Base-by-base conservation (phyloP, 345 rosid species). In the Arabis hirsuta region DNA sequence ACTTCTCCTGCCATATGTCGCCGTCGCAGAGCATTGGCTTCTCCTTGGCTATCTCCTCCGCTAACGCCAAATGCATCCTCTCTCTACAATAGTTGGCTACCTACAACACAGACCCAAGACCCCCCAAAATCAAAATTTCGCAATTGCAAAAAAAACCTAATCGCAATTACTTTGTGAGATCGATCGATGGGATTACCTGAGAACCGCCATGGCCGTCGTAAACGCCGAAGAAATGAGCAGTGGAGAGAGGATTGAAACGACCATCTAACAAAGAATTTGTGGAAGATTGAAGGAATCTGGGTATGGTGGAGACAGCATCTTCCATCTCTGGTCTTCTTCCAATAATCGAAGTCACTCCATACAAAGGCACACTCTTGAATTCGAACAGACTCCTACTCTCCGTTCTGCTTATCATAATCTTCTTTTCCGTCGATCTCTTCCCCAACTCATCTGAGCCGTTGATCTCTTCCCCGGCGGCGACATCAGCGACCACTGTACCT, bases 271-370 rank as follows among this genome's bases (percentile, higher is more conserved):
- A 32, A 67, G 75, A 71, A 5, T 34, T 65, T 27, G 75, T 43
- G 2, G 82, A 84, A 60, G 81, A 76, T 39, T 79, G 82, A 80
- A 85, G 51, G 73, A 84, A 82, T 22, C 64, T 69, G 4, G 96
- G 93, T 16, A 84, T 72, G 9, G 74, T 83, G 4, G 87, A 80
- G 6, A 84, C 80, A 32, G 90, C 81, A 84, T 89, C 97, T 83
- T 91, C 96, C 97, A 91, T 91, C 82, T 87, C 96, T 0, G 87
- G 82, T 53, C 96, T 81, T 72, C 82, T 82, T 55, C 96, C 97
- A 59, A 89, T 70, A 4, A 87, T 73, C 42, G 91, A 89, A 45
- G 84, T 83, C 29, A 75, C 69, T 42, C 97, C 97, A 85, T 88
- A 89, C 14, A 80, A 82, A 7, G 93, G 84, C 14, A 65, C 54